Conservation (phyloP, 2,329 filamentous ascomycete genomes). For the Cucurbitaria berberidis region DNA sequence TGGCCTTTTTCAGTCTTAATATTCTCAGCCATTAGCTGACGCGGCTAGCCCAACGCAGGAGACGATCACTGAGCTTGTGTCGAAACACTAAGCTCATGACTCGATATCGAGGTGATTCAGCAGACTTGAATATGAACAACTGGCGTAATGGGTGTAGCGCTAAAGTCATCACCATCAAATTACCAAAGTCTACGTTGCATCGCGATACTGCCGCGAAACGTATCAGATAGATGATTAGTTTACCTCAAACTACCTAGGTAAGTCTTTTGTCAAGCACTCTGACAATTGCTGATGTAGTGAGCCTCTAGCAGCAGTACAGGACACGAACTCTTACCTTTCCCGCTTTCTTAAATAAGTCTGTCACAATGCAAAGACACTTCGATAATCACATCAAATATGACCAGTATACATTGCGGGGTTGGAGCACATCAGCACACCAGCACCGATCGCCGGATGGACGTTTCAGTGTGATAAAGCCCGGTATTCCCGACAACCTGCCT, state of each 20-base stretch:
- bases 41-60: too few species aligned
- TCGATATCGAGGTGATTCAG: neutral
- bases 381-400: neutral
- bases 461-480: neutral
- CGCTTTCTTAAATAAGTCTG: neutral
- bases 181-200: neutral
- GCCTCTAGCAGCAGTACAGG: neutral
- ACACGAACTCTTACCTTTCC: neutral
- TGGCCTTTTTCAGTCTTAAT: too few species aligned
- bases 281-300: neutral
- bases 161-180: neutral
- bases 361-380: neutral
- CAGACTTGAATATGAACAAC: neutral
- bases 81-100: neutral
- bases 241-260: neutral
- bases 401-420: neutral
- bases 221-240: neutral
- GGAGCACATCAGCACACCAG: neutral
- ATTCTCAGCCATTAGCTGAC: too few species aligned
- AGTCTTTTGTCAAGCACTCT: neutral
- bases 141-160: neutral
- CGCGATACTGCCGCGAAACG: neutral
- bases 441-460: neutral
- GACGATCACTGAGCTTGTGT: neutral
- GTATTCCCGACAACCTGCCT: neutral